Evolutionary conservation across 2,329 filamentous ascomycete species (phyloP).

Genomic region (Epichloe gansuensis): DNA sequence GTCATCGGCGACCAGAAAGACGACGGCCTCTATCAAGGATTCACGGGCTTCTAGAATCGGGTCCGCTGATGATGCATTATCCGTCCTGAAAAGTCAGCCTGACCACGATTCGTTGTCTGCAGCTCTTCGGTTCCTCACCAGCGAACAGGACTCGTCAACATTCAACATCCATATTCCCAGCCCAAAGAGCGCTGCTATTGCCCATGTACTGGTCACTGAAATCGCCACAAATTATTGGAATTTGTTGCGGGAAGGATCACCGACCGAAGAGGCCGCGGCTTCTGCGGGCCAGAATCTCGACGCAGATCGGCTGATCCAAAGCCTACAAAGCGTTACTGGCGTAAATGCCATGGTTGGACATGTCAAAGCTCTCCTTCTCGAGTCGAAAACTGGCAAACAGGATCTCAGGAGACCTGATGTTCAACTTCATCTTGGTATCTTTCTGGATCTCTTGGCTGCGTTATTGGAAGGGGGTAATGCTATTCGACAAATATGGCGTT

Average conservation of each 20-base stretch:
- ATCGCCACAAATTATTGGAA: conserved; percentile 78
- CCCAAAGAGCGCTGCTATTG: conserved; percentile 60
- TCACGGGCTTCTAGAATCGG: conserved; percentile 11
- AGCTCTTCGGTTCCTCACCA: conserved; percentile 39
- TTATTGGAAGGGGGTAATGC: conserved; percentile 28
- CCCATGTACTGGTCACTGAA: conserved; percentile 60
- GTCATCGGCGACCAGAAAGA: conserved; percentile 7
- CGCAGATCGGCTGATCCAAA: conserved; percentile 42
- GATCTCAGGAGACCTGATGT: conserved; percentile 29
- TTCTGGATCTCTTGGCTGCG: conserved; percentile 31
- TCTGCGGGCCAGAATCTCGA: conserved; percentile 20
- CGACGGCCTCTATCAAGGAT: not conserved
- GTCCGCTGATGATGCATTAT: conserved; percentile 40
- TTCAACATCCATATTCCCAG: conserved; percentile 33
- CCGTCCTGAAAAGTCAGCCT: conserved; percentile 49
- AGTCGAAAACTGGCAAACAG: conserved; percentile 28
- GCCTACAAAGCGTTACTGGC: conserved; percentile 62
- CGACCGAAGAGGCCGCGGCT: conserved; percentile 3
- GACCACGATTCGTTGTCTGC: conserved; percentile 42
- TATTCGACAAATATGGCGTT: conserved; percentile 26
- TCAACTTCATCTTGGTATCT: conserved; percentile 29
- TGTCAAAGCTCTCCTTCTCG: conserved; percentile 48
- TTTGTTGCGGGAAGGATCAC: conserved; percentile 37
- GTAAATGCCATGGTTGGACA: conserved; percentile 66
- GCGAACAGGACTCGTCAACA: conserved; percentile 7